phyloP scores from a whole-genome alignment of 2,329 filamentous ascomycete genomes.

The Hansfordia pulvinata region DNA sequence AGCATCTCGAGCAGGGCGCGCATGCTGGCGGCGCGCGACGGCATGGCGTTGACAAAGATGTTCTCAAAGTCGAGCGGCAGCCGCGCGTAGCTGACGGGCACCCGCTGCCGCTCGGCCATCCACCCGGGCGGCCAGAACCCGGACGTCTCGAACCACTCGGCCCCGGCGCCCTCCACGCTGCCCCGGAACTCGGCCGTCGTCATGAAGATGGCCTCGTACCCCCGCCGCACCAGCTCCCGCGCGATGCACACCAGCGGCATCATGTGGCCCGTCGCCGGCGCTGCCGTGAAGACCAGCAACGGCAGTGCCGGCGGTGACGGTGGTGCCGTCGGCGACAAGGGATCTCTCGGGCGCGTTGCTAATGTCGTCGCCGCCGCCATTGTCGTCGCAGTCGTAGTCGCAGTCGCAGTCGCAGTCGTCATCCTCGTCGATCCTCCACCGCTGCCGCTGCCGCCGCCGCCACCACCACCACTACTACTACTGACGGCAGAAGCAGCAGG shows the following conservation, averaged over 20 bases:
- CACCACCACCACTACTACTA: too few species aligned
- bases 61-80: conserved; percentile 14
- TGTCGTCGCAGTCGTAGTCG: background rate
- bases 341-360: conserved; percentile 1
- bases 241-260: conserved; percentile 15
- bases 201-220: conserved; percentile 8
- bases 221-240: conserved; percentile 10
- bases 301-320: conserved; percentile 9
- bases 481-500: too few species aligned
- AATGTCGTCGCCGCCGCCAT: background rate
- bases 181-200: conserved; percentile 6
- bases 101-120: too few species aligned
- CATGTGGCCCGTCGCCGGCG: conserved; percentile 9
- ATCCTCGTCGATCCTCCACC: conserved; percentile 1
- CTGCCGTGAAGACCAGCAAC: conserved; percentile 9
- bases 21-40: conserved; percentile 12
- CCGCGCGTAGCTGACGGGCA: too few species aligned
- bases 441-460: background rate
- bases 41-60: conserved; percentile 13
- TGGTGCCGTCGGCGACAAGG: conserved; percentile 1
- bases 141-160: conserved; percentile 14
- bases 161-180: conserved; percentile 7
- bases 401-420: background rate
- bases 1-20: too few species aligned
- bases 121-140: too few species aligned